Evolutionary conservation across 2,329 filamentous ascomycete species (phyloP), one percentile per base, ranked within the genome.

Genomic region (Xylariaceae sp.): DNA sequence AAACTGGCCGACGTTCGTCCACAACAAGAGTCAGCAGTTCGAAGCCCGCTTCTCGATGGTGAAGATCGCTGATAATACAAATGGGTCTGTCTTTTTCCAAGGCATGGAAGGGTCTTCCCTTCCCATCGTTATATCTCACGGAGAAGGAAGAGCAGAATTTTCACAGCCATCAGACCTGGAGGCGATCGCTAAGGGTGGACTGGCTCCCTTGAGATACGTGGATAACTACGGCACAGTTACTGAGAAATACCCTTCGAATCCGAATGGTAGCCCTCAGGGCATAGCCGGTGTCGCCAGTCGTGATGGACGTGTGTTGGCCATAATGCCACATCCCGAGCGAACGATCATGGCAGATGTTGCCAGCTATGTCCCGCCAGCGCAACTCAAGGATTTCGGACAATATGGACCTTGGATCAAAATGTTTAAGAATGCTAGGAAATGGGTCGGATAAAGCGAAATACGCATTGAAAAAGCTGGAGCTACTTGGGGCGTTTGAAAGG

Each of bases 251-350:
- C 94, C 94, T 10, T 87, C 78, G 72, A 97, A 97, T 73, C 88
- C 86, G 45, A 96, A 95, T 71, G 90, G 90, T 45, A 90, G 86
- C 64, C 87, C 89, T 1, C 76, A 80, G 54, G 90, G 89, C 64
- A 87, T 96, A 56, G 88, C 90, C 1, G 90, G 85, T 65, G 86
- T 56, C 15, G 95, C 22, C 22, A 55, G 49, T 48, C 49, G 44
- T 6, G 86, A 95, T 64, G 90, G 90, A 11, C 80, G 89, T 49
- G 88, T 95, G 1, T 69, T 96, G 58, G 90, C 90, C 6, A 81
- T 96, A 73, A 96, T 96, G 90, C 91, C 91, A 53, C 90, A 96
- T 68, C 90, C 90, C 1, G 90, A 96, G 73, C 81, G 90, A n/a
- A 95, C 89, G 14, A 83, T 95, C 51, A 74, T 95, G 74, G 83